phyloP scores from a whole-genome alignment of 306 rosid species.

The Castanospermum australe region DNA sequence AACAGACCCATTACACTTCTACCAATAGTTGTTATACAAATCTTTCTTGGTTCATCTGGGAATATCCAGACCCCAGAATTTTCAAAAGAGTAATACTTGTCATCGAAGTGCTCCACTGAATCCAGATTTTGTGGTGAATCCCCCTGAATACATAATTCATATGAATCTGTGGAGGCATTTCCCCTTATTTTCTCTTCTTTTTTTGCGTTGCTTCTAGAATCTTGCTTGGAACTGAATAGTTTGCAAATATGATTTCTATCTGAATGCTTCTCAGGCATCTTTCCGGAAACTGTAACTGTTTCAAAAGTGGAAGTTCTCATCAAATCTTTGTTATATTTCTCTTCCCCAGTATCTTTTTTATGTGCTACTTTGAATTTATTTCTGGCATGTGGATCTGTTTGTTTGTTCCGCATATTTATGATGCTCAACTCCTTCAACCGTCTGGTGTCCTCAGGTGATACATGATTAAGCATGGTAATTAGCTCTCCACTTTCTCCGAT shows the following conservation, averaged over 20 bases:
- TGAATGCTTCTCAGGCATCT: slow-evolving; percentile 23
- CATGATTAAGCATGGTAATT: slow-evolving; percentile 15
- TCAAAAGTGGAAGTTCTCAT: slow-evolving; percentile 22
- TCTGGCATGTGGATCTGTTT: slow-evolving; percentile 16
- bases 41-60: slow-evolving; percentile 45
- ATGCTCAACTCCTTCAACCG: slow-evolving; percentile 33
- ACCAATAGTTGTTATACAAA: slow-evolving; percentile 60
- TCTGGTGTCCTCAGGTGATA: slow-evolving; percentile 1
- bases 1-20: slow-evolving; percentile 32
- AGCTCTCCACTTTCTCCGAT: slow-evolving; percentile 15
- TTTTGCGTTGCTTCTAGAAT: slow-evolving; percentile 18
- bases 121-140: slow-evolving; percentile 28
- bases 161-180: slow-evolving; percentile 15
- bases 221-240: neutral
- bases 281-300: slow-evolving; percentile 30
- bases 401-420: slow-evolving; percentile 15
- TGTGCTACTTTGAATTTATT: slow-evolving; percentile 21
- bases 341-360: slow-evolving; percentile 35
- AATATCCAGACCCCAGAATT: slow-evolving; percentile 57
- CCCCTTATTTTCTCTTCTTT: slow-evolving; percentile 23
- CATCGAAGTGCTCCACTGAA: slow-evolving; percentile 18
- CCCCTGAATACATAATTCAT: slow-evolving; percentile 22
- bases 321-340: slow-evolving; percentile 23
- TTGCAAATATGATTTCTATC: slow-evolving; percentile 18
- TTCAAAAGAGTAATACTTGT: slow-evolving; percentile 28